Percentiles rank a stretch among this genome's conserved stretches.
Conservation (phyloP, 192 early-diverging fungal genomes). For the Umbelopsis isabellina region DNA sequence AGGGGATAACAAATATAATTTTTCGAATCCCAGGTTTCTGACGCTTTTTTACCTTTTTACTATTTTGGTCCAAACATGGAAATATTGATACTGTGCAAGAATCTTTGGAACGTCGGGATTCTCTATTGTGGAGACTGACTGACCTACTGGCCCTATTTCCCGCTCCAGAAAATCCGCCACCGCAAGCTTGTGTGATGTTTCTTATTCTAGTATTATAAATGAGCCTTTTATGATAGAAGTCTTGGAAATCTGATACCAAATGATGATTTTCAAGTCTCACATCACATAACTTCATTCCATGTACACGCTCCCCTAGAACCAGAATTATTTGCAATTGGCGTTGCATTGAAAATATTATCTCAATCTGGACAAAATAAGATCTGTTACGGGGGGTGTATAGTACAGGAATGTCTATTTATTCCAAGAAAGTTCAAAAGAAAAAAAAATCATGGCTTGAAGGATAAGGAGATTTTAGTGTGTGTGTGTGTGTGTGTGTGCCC, state of each 20-base stretch:
- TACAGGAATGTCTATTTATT: background rate
- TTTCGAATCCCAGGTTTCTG: constrained; percentile 20
- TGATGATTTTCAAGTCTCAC: background rate
- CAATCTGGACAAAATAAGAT: constrained; percentile 16
- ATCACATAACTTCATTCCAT: background rate
- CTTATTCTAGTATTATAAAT: too few relatives aligned
- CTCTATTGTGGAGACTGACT: constrained; percentile 19
- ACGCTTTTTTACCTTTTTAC: background rate
- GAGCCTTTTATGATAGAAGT: background rate
- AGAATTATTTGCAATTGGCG: constrained; percentile 4
- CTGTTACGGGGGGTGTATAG: background rate
- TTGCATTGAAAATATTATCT: constrained; percentile 2
- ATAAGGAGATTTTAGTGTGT: background rate
- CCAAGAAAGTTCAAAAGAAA: background rate
- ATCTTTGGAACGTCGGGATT: constrained; percentile 21
- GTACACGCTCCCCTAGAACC: background rate
- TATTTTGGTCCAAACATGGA: constrained; percentile 17
- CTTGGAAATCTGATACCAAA: constrained; percentile 18
- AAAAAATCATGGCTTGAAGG: background rate
- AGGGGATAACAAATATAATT: constrained; percentile 1
- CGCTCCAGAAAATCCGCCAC: background rate
- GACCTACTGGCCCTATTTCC: background rate
- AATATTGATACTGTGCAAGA: constrained; percentile 16
- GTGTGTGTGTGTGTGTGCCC: background rate
- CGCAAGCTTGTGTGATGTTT: too few relatives aligned